These are phyloP conservation scores for Monosporozyma yasuniensis DNA, from an alignment of 805 yeast genomes.

Conservation along the genomic window DNA sequence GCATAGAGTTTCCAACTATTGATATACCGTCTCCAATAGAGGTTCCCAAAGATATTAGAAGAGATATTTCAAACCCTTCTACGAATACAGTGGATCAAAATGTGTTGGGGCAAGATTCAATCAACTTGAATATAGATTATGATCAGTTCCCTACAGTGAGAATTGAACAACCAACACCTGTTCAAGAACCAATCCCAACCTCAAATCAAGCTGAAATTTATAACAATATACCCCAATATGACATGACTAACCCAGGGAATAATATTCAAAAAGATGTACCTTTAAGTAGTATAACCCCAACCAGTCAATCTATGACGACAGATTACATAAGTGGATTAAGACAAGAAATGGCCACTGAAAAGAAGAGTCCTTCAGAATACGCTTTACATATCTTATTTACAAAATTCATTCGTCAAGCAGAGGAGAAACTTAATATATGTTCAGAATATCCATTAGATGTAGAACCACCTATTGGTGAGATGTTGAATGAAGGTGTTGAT, in stretches of 20 bases:
- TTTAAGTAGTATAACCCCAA: constrained; percentile 2
- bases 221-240: background rate
- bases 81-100: background rate
- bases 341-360: constrained; percentile 40
- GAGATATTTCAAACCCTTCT: background rate
- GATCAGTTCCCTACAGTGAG: background rate
- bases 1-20: constrained; percentile 8
- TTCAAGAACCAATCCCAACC: background rate
- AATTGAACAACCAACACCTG: background rate
- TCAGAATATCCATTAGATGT: constrained; percentile 48
- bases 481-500: constrained; percentile 80
- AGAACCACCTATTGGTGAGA: constrained; percentile 72
- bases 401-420: constrained; percentile 91
- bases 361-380: constrained; percentile 75
- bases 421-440: constrained; percentile 70
- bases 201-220: background rate
- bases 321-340: constrained; percentile 26
- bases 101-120: background rate
- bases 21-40: constrained; percentile 16
- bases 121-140: background rate
- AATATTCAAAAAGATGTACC: background rate
- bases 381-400: constrained; percentile 91
- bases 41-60: constrained; percentile 3
- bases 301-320: constrained; percentile 8
- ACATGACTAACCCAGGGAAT: background rate